Percentiles rank a stretch among this genome's conserved stretches.
Evolutionary conservation across 768 basidiomycete species (phyloP).

Genomic region (Kwoniella europaea): DNA sequence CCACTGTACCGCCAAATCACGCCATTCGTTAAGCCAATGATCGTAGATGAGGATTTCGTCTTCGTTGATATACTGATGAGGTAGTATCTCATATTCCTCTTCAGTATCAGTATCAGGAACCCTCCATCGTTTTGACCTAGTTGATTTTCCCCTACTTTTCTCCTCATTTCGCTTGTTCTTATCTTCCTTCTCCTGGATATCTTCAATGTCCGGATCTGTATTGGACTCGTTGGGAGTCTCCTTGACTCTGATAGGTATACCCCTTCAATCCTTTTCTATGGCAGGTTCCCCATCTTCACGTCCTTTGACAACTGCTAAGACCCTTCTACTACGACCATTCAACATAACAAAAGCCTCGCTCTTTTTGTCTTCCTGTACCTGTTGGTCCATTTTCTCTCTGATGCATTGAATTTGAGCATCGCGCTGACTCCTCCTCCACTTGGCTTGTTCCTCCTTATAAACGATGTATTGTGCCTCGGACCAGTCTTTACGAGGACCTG

Average conservation of each 20-base stretch:
- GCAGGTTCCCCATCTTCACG: conserved; percentile 6
- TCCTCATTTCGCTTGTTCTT: background rate
- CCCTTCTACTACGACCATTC: background rate
- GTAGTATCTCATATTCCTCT: conserved; percentile 1
- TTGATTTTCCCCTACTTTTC: background rate
- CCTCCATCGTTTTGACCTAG: background rate
- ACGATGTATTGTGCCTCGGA: conserved; percentile 29
- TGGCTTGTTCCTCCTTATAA: conserved; percentile 36
- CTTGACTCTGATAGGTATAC: conserved; percentile 3
- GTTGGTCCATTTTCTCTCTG: background rate
- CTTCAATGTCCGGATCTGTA: background rate
- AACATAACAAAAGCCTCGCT: background rate
- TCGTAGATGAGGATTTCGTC: background rate
- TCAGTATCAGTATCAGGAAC: conserved; percentile 11
- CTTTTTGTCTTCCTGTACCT: background rate
- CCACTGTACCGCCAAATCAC: background rate
- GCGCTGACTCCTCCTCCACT: conserved; percentile 1
- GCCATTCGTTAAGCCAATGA: conserved; percentile 14
- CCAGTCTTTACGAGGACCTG: conserved; percentile 27
- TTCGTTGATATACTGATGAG: background rate
- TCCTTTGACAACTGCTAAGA: conserved; percentile 13
- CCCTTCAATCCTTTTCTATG: background rate
- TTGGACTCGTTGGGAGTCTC: background rate
- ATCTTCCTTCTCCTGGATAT: background rate
- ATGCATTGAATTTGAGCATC: background rate